Evolutionary conservation across 108 stramenopile species (phyloP), one percentile per base, ranked within the genome.

Genomic region (Nitzschia sp.): DNA sequence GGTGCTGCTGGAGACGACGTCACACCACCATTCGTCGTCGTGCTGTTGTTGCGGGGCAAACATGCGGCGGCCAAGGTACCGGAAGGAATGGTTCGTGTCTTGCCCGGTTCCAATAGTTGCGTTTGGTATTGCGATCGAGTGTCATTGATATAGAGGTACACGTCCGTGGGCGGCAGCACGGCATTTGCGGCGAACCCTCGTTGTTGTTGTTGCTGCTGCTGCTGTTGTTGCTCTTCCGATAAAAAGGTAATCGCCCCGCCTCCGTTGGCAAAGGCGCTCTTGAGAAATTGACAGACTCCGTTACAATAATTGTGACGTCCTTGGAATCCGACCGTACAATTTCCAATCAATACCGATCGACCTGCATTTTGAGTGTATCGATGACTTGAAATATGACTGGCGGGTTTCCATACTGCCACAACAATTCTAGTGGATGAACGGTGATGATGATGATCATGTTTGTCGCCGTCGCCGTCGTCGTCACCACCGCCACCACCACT

Each of bases 241-340:
- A 50, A 50, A 21, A 50, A n/a, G 19, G 48, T 50, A 50, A 45
- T 71, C 31, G 50, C 45, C 59, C 47, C 57, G 56, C 34, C 59
- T 60, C 22, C 73, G 68, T 47, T 48, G 53, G 48, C 19, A 50
- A 19, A 21, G 17, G 48, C 48, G 19, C 19, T 22, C 44, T 77
- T 72, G 3, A 83, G 35, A 60, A 77, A 83, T 53, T 83, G 78
- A 34, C 78, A 83, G 36, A 71, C 76, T 31, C 82, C 82, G 45
- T 70, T 76, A 53, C 64, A 83, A 33, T 77, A 82, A 26, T 82
- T 82, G 55, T 74, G 72, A 35, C 48, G 45, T n/a, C 60, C 69
- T 34, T 68, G 78, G 23, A 75, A 77, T 16, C 77, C 77, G 3
- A 66, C 70, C 4, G 77, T 68, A 50, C 74, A 75, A 47, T 66